Evolutionary conservation across 2,329 filamentous ascomycete species (phyloP).

Genomic region (Raffaelea deltoideospora): DNA sequence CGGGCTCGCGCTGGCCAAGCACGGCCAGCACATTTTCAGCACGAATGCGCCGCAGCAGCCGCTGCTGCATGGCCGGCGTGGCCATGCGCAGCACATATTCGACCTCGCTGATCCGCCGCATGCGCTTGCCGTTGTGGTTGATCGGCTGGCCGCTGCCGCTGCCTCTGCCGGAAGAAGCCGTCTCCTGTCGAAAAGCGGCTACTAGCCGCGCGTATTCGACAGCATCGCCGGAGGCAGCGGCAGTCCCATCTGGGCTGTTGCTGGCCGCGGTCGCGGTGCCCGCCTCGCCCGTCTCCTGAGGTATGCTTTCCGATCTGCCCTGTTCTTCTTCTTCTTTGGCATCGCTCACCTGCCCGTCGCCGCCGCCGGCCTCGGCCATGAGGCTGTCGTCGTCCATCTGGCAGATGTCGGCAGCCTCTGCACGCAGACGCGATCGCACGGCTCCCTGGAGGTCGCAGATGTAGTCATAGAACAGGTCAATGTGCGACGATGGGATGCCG

Average conservation of each 20-base stretch:
- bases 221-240: neutral
- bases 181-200: constrained; percentile 30
- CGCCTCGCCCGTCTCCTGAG: neutral
- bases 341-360: constrained; percentile 21
- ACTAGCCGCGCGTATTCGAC: constrained; percentile 40
- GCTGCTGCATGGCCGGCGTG: constrained; percentile 35
- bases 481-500: constrained; percentile 54
- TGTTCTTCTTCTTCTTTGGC: constrained; percentile 25
- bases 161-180: no score
- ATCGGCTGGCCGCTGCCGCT: no score
- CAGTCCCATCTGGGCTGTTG: neutral
- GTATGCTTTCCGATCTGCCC: neutral
- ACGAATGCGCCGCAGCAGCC: constrained; percentile 47
- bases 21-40: constrained; percentile 42
- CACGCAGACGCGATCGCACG: constrained; percentile 53
- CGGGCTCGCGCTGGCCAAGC: constrained; percentile 21
- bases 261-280: no score
- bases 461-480: constrained; percentile 59
- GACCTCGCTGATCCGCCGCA: constrained; percentile 25
- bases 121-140: constrained; percentile 29
- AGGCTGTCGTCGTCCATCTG: constrained; percentile 38
- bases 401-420: constrained; percentile 46
- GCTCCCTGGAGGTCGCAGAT: constrained; percentile 65
- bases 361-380: constrained; percentile 27
- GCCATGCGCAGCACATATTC: constrained; percentile 29